phyloP scores from a whole-genome alignment of 1,284 basidiomycete species.

The Microbotryum silenes-acaulis region DNA sequence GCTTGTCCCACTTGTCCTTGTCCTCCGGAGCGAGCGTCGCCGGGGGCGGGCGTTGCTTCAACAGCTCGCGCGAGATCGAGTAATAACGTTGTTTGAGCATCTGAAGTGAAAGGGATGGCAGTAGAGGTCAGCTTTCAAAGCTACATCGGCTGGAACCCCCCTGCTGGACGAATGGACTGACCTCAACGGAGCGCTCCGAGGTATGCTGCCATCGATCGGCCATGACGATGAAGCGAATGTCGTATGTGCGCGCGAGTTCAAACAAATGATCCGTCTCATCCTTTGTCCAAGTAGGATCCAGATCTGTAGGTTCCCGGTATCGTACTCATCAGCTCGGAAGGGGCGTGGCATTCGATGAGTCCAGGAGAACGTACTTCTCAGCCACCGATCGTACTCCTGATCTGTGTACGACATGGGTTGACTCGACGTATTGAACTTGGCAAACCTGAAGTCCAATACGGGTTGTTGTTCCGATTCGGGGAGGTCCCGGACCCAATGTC shows the following conservation, averaged over 20 bases:
- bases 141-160: too few relatives aligned
- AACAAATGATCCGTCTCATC: conserved; percentile 96
- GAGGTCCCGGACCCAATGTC: conserved; percentile 29
- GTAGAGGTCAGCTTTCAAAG: too few relatives aligned
- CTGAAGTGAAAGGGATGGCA: conserved; percentile 44
- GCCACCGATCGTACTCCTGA: conserved; percentile 76
- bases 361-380: conserved; percentile 53
- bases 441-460: conserved; percentile 51
- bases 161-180: background rate
- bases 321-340: background rate
- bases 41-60: conserved; percentile 68
- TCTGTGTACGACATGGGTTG: conserved; percentile 73
- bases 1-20: conserved; percentile 72
- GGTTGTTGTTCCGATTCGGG: conserved; percentile 5
- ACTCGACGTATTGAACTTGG: conserved; percentile 67
- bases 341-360: too few relatives aligned
- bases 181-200: conserved; percentile 18
- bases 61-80: conserved; percentile 78
- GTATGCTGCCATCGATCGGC: conserved; percentile 76
- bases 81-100: conserved; percentile 94
- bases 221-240: conserved; percentile 82
- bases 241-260: conserved; percentile 68
- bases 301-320: background rate
- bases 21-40: conserved; percentile 65
- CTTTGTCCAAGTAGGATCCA: conserved; percentile 64